Evolutionary conservation across 768 basidiomycete species (phyloP).

Genomic region (Pisolithus microcarpus): DNA sequence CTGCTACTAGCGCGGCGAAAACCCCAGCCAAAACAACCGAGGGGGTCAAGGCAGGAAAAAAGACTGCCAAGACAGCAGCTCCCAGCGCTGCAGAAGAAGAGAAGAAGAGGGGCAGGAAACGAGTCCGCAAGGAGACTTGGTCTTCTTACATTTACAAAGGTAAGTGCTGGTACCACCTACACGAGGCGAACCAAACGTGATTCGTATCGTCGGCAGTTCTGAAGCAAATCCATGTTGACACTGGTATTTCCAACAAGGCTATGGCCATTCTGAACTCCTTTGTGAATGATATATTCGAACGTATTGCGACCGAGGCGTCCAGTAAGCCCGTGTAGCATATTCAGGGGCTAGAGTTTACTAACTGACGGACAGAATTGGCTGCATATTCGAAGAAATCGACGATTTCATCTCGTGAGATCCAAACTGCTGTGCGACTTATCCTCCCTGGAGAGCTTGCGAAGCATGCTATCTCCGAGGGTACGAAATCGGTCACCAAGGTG

Average conservation of each 20-base stretch:
- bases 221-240: slow-evolving; percentile 97
- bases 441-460: slow-evolving; percentile 94
- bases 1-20: slow-evolving; percentile 54
- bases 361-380: slow-evolving; percentile 66
- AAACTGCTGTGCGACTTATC: slow-evolving; percentile 94
- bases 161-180: slow-evolving; percentile 19
- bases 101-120: slow-evolving; percentile 86
- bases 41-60: slow-evolving; percentile 72
- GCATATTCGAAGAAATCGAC: slow-evolving; percentile 98
- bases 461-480: slow-evolving; percentile 70
- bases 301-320: slow-evolving; percentile 87
- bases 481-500: slow-evolving; percentile 84
- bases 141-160: slow-evolving; percentile 91
- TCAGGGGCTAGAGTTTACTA: background rate
- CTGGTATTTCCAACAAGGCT: slow-evolving; percentile 98
- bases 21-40: slow-evolving; percentile 50
- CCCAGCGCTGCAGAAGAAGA: slow-evolving; percentile 47
- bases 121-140: slow-evolving; percentile 85
- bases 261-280: slow-evolving; percentile 97
- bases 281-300: slow-evolving; percentile 92
- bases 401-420: slow-evolving; percentile 97
- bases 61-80: slow-evolving; percentile 51
- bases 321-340: slow-evolving; percentile 34
- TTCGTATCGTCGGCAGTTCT: slow-evolving; percentile 48
- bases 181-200: background rate